Base-by-base conservation (phyloP, 495 filamentous ascomycete genomes). In the Aspergillus cristatus region DNA sequence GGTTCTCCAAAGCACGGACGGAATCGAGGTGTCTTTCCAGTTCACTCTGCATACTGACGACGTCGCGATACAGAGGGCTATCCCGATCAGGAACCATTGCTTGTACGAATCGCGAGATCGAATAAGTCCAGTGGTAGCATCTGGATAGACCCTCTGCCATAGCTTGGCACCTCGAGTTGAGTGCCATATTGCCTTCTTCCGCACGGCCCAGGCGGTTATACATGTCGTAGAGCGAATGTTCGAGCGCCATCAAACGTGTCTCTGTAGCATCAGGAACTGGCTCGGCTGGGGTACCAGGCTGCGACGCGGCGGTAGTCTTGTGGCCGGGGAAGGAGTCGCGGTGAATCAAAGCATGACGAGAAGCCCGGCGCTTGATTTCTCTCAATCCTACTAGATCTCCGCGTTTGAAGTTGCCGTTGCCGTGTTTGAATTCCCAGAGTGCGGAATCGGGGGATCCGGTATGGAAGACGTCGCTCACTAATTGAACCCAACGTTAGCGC, bases 371-470 rank as follows among this genome's bases (percentile, higher is more conserved):
- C 58, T 96, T 96, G 64, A 98, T 98, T 58, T 98, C 91, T 28
- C 91, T 74, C 36, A 98, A 66, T 31, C 91, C 88, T 34, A 86
- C 78, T 30, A 98, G 65, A 60, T 98, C 91, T 32, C 91, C 91
- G 46, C 88, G 76, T 60, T 89, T 95, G 70, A 98, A 98, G 58
- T 84, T 97, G 20, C 91, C 91, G 57, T 91, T 94, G 34, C 91
- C 91, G 56, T 98, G 91, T 63, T 96, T 98, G 58, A 98, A 98
- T 57, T 98, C 91, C 91, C 91, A 98, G 13, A 98, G 69, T 3
- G 91, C 84, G 34, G 90, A 84, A 51, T 98, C 93, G 3, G 91
- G 87, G n/a, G 81, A 84, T 10, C 93, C 88, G 28, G 86, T 95
- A 54, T 96, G 91, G 57, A 98, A 98, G 15, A 97, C 93, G 60